Conservation (phyloP, 2,329 filamentous ascomycete species). For the Pyrenophora seminiperda region DNA sequence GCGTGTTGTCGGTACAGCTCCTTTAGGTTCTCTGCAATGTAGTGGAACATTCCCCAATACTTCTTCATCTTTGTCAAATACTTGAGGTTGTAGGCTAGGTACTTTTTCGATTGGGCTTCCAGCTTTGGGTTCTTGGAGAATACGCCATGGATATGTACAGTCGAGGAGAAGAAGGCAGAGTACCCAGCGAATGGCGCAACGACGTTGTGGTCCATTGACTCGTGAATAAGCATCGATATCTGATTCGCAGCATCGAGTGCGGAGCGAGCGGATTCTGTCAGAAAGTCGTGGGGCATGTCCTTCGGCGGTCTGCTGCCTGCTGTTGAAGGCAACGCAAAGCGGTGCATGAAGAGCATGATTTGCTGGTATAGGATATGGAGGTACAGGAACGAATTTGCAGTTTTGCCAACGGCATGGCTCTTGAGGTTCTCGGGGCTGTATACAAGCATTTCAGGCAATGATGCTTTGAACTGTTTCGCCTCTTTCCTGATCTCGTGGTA, state of each 20-base stretch:
- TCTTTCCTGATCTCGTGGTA: conserved; percentile 74
- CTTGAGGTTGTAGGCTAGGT: conserved; percentile 84
- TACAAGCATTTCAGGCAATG: conserved; percentile 71
- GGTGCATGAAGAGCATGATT: conserved; percentile 85
- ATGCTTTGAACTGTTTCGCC: conserved; percentile 70
- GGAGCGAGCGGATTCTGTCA: conserved; percentile 73
- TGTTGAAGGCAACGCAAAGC: conserved; percentile 76
- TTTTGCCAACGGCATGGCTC: conserved; percentile 79
- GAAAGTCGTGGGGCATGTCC: conserved; percentile 77
- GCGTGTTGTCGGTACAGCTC: conserved; percentile 85
- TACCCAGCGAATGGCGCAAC: conserved; percentile 94
- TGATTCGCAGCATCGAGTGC: conserved; percentile 84
- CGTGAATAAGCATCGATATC: conserved; percentile 82
- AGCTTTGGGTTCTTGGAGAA: conserved; percentile 81
- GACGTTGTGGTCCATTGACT: conserved; percentile 78
- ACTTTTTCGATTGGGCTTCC: conserved; percentile 78
- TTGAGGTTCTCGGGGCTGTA: conserved; percentile 84
- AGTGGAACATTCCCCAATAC: conserved; percentile 98
- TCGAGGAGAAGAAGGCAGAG: conserved; percentile 89
- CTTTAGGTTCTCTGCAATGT: conserved; percentile 90
- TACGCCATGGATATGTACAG: conserved; percentile 90
- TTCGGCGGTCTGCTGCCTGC: conserved; percentile 67
- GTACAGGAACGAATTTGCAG: conserved; percentile 90
- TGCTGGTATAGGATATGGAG: conserved; percentile 90
- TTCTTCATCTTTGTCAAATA: conserved; percentile 95